Evolutionary conservation across 2,329 filamentous ascomycete genomes (phyloP).

Genomic region (Pseudogymnoascus sp.): DNA sequence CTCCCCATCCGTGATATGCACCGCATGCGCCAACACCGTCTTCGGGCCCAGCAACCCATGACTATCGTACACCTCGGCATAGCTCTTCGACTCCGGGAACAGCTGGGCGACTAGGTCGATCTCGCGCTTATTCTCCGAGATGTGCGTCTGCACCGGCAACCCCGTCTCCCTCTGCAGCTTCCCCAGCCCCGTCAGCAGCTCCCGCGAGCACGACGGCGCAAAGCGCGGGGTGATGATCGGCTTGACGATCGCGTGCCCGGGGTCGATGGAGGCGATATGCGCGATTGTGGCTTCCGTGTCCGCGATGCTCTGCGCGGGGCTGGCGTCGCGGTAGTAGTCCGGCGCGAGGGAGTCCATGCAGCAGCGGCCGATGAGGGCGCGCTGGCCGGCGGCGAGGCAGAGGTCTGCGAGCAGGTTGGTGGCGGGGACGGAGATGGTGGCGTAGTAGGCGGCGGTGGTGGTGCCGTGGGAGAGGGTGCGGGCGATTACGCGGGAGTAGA

Average conservation of each 20-base stretch:
- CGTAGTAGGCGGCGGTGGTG: slow-evolving; percentile 90
- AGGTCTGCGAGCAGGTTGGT: slow-evolving; percentile 89
- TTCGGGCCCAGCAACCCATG: slow-evolving; percentile 58
- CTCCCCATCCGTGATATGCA: slow-evolving; percentile 66
- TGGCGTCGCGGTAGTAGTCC: slow-evolving; percentile 69
- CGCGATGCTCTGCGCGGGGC: slow-evolving; percentile 45
- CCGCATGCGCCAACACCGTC: slow-evolving; percentile 78
- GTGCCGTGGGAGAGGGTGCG: slow-evolving; percentile 84
- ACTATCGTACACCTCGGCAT: slow-evolving; percentile 72
- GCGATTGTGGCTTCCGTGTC: slow-evolving; percentile 52
- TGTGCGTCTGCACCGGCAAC: slow-evolving; percentile 77
- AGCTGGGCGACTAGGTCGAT: slow-evolving; percentile 59
- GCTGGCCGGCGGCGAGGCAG: slow-evolving; percentile 70
- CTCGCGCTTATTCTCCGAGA: slow-evolving; percentile 75
- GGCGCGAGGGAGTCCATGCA: slow-evolving; percentile 85
- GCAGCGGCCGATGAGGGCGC: slow-evolving; percentile 85
- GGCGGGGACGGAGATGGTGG: slow-evolving; percentile 74
- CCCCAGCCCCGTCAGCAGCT: slow-evolving; percentile 56
- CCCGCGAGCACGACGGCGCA: slow-evolving; percentile 52
- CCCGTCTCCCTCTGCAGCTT: slow-evolving; percentile 51
- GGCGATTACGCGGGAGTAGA: slow-evolving; percentile 71
- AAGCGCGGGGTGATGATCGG: slow-evolving; percentile 74
- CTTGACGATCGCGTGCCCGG: slow-evolving; percentile 52
- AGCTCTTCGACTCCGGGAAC: slow-evolving; percentile 57
- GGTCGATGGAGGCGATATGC: slow-evolving; percentile 62